Conservation (phyloP, 176 grass and related monocot species). For the Avena eriantha region DNA sequence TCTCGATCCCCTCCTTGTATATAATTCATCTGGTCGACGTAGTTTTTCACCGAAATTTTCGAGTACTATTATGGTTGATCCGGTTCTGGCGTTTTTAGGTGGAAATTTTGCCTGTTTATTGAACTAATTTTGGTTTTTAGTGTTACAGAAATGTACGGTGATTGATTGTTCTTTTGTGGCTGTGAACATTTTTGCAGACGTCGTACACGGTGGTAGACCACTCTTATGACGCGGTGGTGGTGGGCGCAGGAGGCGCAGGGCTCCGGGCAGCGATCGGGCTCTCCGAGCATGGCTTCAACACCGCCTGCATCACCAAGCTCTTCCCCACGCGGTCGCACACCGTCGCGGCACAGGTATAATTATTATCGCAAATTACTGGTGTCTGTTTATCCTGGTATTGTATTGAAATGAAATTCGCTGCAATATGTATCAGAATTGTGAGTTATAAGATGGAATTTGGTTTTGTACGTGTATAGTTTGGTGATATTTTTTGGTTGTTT, state of each 20-base stretch:
- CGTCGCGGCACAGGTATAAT: constrained; percentile 81
- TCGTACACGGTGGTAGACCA: constrained; percentile 96
- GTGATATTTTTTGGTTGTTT: constrained; percentile 1
- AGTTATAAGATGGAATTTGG: not conserved
- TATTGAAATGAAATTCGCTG: not conserved
- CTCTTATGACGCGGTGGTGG: constrained; percentile 91
- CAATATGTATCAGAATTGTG: not conserved
- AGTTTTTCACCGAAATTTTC: not conserved
- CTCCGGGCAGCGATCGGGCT: constrained; percentile 92
- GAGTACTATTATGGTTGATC: not conserved
- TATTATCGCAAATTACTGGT: not conserved
- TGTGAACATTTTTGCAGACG: constrained; percentile 47
- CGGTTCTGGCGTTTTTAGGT: not conserved
- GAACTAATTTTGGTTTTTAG: not conserved
- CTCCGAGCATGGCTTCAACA: constrained; percentile 96
- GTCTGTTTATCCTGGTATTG: not conserved
- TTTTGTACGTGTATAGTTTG: not conserved
- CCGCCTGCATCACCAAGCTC: constrained; percentile 97
- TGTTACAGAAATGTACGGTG: constrained; percentile 1
- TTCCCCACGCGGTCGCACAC: constrained; percentile 97
- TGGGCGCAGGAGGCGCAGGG: constrained; percentile 91
- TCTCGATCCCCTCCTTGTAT: constrained; percentile 31
- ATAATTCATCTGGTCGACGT: not conserved
- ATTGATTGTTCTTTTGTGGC: constrained; percentile 18
- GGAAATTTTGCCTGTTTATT: not conserved